Evolutionary conservation across 2,329 filamentous ascomycete genomes (phyloP), one percentile per base, ranked within the genome.

Genomic region (Chrysoporthe puriensis): DNA sequence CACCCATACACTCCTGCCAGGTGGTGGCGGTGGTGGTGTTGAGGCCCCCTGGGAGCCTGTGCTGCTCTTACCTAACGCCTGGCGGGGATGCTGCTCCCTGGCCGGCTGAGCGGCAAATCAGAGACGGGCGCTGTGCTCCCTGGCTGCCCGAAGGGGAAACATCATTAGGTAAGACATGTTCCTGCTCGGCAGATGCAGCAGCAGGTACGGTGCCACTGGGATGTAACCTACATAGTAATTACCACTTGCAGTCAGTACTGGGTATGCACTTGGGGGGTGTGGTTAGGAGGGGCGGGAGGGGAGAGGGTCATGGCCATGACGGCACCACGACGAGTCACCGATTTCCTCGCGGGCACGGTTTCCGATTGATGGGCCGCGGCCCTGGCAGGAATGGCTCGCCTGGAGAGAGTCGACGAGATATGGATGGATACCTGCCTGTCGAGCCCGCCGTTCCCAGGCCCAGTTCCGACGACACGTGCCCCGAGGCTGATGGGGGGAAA

Each of bases 401-500:
- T 34, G 26, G 16, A 26, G 26, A 26, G 26, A 26, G 26, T 26
- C 26, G 26, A 26, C 26, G 26, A 40, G 54, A n/a, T 40, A 40
- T 14, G 26, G 32, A 26, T 26, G 26, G 26, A 26, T 26, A 26
- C 26, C 26, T 26, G 26, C 26, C 26, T 26, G 52, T 18, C 32
- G 14, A 1, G 5, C 34, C 26, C 16, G 26, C 34, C 13, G n/a
- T 4, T 52, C 50, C 26, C 11, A 54, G 26, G 14, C 32, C 50
- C 5, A 14, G 21, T 54, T 5, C 21, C 50, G 16, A 54, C 14
- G 13, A 54, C 50, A 54, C 50, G 50, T 13, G 9, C 32, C 50
- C 26, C 50, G 21, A 61, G 42, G 48, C 60, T 16, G 44, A 42
- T 26, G 36, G 21, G n/a, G 36, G 48, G 58, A 64, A 64, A 40